phyloP scores from a whole-genome alignment of 164 flowering plant genomes.

The Echeveria elegans region DNA sequence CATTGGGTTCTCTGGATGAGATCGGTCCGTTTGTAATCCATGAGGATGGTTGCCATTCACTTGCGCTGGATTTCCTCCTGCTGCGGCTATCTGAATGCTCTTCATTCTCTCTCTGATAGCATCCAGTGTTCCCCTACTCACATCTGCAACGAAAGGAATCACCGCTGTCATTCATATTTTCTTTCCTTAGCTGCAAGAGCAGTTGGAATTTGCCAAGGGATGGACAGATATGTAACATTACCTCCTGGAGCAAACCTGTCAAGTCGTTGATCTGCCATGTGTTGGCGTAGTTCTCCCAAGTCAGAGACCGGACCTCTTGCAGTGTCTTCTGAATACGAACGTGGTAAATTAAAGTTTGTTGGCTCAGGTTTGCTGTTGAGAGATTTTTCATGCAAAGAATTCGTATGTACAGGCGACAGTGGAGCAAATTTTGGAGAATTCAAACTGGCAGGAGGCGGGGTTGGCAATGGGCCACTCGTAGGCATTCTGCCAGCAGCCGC shows the following conservation, averaged over 20 bases:
- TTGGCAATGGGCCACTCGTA: constrained; percentile 76
- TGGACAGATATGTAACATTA: constrained; percentile 13
- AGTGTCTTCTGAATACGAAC: constrained; percentile 44
- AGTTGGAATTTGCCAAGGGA: not conserved
- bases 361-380: constrained; percentile 44
- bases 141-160: constrained; percentile 10
- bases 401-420: constrained; percentile 66
- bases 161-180: not conserved
- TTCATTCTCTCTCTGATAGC: constrained; percentile 96
- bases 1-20: constrained; percentile 26
- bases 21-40: constrained; percentile 23
- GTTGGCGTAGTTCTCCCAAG: constrained; percentile 28
- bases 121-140: constrained; percentile 72
- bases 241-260: constrained; percentile 71
- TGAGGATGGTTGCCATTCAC: constrained; percentile 45
- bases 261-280: constrained; percentile 40
- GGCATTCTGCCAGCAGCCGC: constrained; percentile 96
- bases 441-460: constrained; percentile 81
- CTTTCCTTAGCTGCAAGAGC: not conserved
- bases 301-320: constrained; percentile 34
- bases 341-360: constrained; percentile 46
- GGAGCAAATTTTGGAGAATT: constrained; percentile 74
- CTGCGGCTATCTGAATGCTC: constrained; percentile 79
- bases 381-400: constrained; percentile 44
- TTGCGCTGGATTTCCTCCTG: constrained; percentile 44